Base-by-base conservation (phyloP, 2,329 filamentous ascomycete genomes). In the Akanthomyces dipterigenus region DNA sequence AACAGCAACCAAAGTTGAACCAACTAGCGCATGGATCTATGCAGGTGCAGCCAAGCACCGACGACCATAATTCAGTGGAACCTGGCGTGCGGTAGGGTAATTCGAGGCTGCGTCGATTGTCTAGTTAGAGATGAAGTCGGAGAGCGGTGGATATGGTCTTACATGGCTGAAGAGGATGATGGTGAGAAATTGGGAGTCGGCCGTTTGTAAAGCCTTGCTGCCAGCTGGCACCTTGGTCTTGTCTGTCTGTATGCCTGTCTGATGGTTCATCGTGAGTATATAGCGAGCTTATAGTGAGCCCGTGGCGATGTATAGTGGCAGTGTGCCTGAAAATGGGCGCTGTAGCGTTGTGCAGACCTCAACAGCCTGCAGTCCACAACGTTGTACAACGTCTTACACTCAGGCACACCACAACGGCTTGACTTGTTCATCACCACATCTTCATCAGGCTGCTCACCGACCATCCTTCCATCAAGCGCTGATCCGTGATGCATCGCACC, bases 1-100 rank as follows among this genome's bases (percentile, higher is more conserved):
- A 36, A n/a, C 46, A 26, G 38, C 45, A 54, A n/a, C n/a, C n/a
- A n/a, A n/a, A n/a, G n/a, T n/a, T n/a, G n/a, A n/a, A n/a, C n/a
- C n/a, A n/a, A 9, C 31, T 34, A 34, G 48, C 57, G 57, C 49
- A 49, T 28, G 49, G 48, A 60, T 60, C 57, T 45, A 11, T 43
- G 48, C 45, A 34, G 18, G 57, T 26, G 16, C 53, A 54, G 56
- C 56, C 48, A 60, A 60, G 57, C 57, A 53, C 38, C 28, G 26
- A 50, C n/a, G 36, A 36, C 42, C 36, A 53, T 51, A 48, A 34
- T 43, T 58, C 55, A 50, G 55, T 50, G 55, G 55, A 50, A 58
- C 40, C 43, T 22, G 31, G 54, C 38, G 31, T 38, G 54, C 43
- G 55, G 20, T 28, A 28, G 14, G 31, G 43, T 53, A 20, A 51